These are phyloP conservation scores for Mycosarcoma maydis DNA, from an alignment of 1,284 basidiomycete species.

Conservation along the genomic window DNA sequence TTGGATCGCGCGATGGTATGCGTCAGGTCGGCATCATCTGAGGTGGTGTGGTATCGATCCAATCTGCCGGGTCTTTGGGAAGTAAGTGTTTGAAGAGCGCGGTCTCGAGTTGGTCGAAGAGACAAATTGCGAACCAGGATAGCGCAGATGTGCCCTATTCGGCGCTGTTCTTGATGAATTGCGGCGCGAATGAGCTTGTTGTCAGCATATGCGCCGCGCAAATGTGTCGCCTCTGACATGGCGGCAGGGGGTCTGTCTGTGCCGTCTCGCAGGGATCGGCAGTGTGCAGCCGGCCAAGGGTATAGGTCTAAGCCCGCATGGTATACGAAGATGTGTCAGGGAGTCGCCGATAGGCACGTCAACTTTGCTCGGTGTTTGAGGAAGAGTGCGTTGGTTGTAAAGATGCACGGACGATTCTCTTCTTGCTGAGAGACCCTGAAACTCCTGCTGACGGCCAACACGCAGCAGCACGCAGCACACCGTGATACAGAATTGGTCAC, in stretches of 20 bases:
- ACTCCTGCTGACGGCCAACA: no score
- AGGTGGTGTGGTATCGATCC: slow-evolving; percentile 32
- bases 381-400: background rate
- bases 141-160: slow-evolving; percentile 34
- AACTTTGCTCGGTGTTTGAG: background rate
- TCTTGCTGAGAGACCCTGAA: background rate
- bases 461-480: background rate
- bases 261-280: background rate
- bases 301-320: no score
- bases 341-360: no score
- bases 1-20: slow-evolving; percentile 30
- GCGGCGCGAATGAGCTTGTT: background rate
- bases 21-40: slow-evolving; percentile 42
- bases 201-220: background rate
- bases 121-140: slow-evolving; percentile 43
- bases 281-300: background rate
- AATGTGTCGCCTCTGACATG: slow-evolving; percentile 9
- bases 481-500: no score
- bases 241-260: no score
- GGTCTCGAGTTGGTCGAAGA: slow-evolving; percentile 35
- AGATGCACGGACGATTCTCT: background rate
- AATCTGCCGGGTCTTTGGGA: slow-evolving; percentile 27
- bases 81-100: slow-evolving; percentile 36
- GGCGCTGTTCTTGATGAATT: slow-evolving; percentile 29
- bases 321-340: no score